Conservation (phyloP, 345 rosid genomes). For the Arabidopsis arenosa region DNA sequence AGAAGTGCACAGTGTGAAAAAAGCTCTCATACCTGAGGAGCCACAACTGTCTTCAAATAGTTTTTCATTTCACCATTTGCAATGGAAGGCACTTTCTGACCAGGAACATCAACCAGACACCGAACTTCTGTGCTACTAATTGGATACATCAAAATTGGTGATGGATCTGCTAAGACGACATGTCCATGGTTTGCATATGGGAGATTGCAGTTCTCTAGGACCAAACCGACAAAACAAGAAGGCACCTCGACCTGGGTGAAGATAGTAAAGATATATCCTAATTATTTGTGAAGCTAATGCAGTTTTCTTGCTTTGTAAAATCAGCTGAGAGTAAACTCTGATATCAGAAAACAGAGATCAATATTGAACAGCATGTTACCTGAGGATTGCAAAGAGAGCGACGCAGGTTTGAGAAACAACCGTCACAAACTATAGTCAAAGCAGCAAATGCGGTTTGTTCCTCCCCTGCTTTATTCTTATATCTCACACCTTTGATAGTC, state of each 20-base stretch:
- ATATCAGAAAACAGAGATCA: slow-evolving; percentile 18
- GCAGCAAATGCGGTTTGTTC: slow-evolving; percentile 64
- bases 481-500: slow-evolving; percentile 70
- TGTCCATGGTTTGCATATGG: slow-evolving; percentile 55
- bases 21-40: slow-evolving; percentile 49
- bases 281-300: slow-evolving; percentile 1
- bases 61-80: slow-evolving; percentile 57
- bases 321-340: background rate
- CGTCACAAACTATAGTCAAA: slow-evolving; percentile 79
- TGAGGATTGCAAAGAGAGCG: slow-evolving; percentile 76
- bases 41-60: slow-evolving; percentile 52
- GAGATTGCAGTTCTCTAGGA: slow-evolving; percentile 51
- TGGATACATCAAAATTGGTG: slow-evolving; percentile 53
- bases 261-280: background rate
- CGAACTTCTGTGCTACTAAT: slow-evolving; percentile 55
- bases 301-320: background rate
- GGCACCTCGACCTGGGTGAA: slow-evolving; percentile 50
- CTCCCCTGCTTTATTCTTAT: slow-evolving; percentile 67
- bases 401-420: slow-evolving; percentile 82
- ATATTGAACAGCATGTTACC: slow-evolving; percentile 43
- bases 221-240: slow-evolving; percentile 53
- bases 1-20: slow-evolving; percentile 5
- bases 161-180: slow-evolving; percentile 54
- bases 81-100: slow-evolving; percentile 57
- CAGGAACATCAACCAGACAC: slow-evolving; percentile 58